Evolutionary conservation across 2,329 filamentous ascomycete genomes (phyloP), one percentile per base, ranked within the genome.

Genomic region (Venturia effusa): DNA sequence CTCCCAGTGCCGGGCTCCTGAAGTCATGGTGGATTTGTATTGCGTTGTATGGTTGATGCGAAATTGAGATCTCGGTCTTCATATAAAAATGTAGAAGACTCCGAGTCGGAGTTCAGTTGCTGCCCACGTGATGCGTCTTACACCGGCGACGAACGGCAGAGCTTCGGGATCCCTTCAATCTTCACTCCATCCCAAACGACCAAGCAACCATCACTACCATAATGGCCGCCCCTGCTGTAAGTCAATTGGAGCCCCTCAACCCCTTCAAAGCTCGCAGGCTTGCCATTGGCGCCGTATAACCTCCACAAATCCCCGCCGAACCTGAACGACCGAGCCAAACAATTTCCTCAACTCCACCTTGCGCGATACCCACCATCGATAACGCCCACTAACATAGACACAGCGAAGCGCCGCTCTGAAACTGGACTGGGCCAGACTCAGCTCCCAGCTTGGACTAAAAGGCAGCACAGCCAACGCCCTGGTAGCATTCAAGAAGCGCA

Each of bases 341-440:
- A n/a, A 57, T 32, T 57, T 57, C 51, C 30, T 34, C 15, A 61
- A 62, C 3, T 27, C 32, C 55, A 61, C 62, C 62, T 30, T 15
- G 68, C 69, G 71, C 69, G 70, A 69, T 51, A 54, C 66, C 48
- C 37, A 30, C n/a, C n/a, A 39, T 41, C 57, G 51, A 48, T 48
- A 64, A 66, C 69, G 73, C 73, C 48, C 48, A 72, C 72, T 73
- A 71, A 76, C 69, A 65, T 66, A 67, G 66, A 67, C 68, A 78
- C 78, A 97, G 93, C 89, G 92, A 85, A 96, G 91, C 86, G 92
- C 93, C 84, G 92, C 93, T 80, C 86, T 95, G 81, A 99, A 97
- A 87, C 86, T 99, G 84, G 94, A 99, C 88, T 99, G 94, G 94
- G 86, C 86, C 81, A 94, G 95, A 83, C 86, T 99, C 75, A 88